Percentiles rank a stretch among this genome's conserved stretches.
Evolutionary conservation across 345 rosid genomes (phyloP).

Genomic region (Heritiera fomes): DNA sequence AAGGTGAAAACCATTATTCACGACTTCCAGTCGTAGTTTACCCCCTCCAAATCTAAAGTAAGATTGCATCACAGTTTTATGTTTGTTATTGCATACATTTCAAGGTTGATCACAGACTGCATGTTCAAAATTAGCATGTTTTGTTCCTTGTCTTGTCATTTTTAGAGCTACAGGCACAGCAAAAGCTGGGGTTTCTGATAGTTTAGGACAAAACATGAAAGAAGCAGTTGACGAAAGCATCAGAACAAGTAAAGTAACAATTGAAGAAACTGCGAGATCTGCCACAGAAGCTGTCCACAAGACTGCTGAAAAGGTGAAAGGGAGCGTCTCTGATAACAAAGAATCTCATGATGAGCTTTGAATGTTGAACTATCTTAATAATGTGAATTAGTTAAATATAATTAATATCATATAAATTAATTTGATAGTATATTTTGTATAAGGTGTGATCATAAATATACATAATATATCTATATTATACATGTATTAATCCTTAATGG

Average conservation of each 20-base stretch:
- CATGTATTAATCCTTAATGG: too few relatives aligned
- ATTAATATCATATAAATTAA: too few relatives aligned
- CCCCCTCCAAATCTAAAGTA: conserved; percentile 68
- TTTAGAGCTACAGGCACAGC: conserved; percentile 44
- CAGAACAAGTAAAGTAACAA: conserved; percentile 37
- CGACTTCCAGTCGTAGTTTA: conserved; percentile 45
- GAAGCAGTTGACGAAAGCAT: conserved; percentile 59
- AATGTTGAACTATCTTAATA: not conserved
- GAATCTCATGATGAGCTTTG: conserved; percentile 47
- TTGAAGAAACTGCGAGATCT: conserved; percentile 56
- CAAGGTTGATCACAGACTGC: not conserved
- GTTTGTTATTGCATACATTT: not conserved
- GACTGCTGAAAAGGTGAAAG: conserved; percentile 49
- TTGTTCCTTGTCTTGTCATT: conserved; percentile 28
- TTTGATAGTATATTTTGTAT: too few relatives aligned
- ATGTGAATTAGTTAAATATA: too few relatives aligned
- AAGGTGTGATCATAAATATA: too few relatives aligned
- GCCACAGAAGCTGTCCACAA: conserved; percentile 52
- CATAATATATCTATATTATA: too few relatives aligned
- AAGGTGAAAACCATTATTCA: conserved; percentile 48
- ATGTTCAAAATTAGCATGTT: not conserved
- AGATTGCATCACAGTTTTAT: not conserved
- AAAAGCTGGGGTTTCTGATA: conserved; percentile 12
- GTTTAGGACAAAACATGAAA: conserved; percentile 44
- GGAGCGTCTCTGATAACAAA: conserved; percentile 18